Evolutionary conservation across 2,329 filamentous ascomycete genomes (phyloP), one percentile per base, ranked within the genome.

Genomic region (Trichoderma guizhouense): DNA sequence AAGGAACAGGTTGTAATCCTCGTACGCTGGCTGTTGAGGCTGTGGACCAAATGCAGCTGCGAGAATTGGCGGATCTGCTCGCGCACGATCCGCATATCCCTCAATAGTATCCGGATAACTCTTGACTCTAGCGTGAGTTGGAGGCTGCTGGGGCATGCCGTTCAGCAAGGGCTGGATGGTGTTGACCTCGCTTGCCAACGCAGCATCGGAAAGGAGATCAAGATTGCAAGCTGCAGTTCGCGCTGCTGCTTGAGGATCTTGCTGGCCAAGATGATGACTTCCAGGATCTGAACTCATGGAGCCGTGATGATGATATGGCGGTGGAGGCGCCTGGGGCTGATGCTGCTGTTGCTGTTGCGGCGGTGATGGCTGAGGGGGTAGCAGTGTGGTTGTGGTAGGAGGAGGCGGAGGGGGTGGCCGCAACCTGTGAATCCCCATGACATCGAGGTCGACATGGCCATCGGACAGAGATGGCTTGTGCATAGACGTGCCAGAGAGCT

Each of bases 1-100:
- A 67, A 90, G 79, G 72, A 90, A 89, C 14, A 89, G 78, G 72
- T 89, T 87, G 73, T 89, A 89, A 74, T 88, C 87, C 71, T 89
- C 86, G 73, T 87, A 86, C 1, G 85, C 78, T 3, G 79, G 77
- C 55, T 78, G 76, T 1, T 76, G 72, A 26, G 78, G 76, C 36
- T 77, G 79, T 8, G 79, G 76, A 7, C 76, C 76, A 73, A 79
- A 82, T 3, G 81, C 82, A 2, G 84, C 80, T 5, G 82, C 77
- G 68, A 87, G 78, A 7, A 82, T 79, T 2, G 81, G 81, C 4
- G 81, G 78, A 15, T 88, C 84, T 24, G 86, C 85, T 39, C 86
- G 82, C 26, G 81, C 79, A 14, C 86, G 84, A 36, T 88, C 86
- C 12, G 80, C 78, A 75, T 87, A 88, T 1, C 76, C 76, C 26